phyloP scores from a whole-genome alignment of 2,329 filamentous ascomycete genomes.

The Rhynchosporium graminicola region DNA sequence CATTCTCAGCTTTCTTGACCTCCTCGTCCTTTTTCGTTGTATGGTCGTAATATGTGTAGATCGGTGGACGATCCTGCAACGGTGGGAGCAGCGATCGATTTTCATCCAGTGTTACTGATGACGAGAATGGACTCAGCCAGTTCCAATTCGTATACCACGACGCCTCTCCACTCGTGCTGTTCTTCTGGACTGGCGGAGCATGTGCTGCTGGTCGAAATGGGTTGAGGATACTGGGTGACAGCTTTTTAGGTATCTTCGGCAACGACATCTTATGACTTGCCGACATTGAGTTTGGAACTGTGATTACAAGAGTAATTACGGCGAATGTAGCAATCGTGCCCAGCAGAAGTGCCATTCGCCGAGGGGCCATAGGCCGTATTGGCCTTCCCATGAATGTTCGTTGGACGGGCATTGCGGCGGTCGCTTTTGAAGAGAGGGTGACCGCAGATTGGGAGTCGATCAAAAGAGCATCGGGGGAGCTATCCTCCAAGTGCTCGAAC shows the following conservation, averaged over 20 bases:
- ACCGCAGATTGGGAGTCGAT: conserved; percentile 19
- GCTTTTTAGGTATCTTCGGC: conserved; percentile 48
- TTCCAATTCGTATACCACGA: conserved; percentile 89
- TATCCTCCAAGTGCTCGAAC: background rate
- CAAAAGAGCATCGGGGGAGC: conserved; percentile 24
- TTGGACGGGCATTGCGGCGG: conserved; percentile 48
- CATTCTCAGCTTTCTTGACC: conserved; percentile 71
- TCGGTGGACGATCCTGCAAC: conserved; percentile 64
- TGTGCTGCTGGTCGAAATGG: conserved; percentile 72
- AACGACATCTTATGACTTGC: conserved; percentile 52
- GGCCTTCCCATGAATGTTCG: conserved; percentile 51
- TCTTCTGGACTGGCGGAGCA: conserved; percentile 70
- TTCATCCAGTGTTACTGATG: conserved; percentile 75
- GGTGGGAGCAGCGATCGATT: conserved; percentile 82
- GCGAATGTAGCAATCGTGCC: conserved; percentile 54
- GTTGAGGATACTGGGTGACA: conserved; percentile 51
- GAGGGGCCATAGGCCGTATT: conserved; percentile 52
- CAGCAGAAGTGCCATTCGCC: conserved; percentile 55
- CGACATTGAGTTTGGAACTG: conserved; percentile 51
- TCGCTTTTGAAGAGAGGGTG: background rate
- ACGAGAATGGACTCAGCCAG: conserved; percentile 90
- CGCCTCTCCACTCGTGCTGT: conserved; percentile 75
- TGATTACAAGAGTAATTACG: conserved; percentile 54
- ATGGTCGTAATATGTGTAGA: conserved; percentile 91
- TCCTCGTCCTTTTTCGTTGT: conserved; percentile 62